These are phyloP conservation scores for Tulasnella sp. DNA, from an alignment of 768 basidiomycete species.

Conservation along the genomic window DNA sequence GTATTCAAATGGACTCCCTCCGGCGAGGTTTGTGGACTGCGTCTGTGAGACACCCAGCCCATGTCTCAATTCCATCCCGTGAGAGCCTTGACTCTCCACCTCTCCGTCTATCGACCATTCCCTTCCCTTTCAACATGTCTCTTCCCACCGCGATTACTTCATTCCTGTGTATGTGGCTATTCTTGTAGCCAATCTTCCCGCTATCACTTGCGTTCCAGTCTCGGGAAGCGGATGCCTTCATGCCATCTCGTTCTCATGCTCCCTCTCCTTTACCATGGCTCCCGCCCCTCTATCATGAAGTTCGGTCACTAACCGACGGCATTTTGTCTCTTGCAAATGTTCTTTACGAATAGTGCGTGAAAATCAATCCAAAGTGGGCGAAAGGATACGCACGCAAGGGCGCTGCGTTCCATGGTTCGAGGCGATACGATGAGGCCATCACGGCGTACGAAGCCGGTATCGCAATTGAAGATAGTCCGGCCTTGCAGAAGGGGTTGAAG, in stretches of 20 bases:
- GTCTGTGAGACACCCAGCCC: slow-evolving; percentile 7
- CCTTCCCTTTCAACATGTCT: not conserved
- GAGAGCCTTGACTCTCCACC: slow-evolving; percentile 17
- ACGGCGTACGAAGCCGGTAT: slow-evolving; percentile 81
- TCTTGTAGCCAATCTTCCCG: not conserved
- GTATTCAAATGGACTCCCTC: not conserved
- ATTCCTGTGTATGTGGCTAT: not conserved
- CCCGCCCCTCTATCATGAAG: not conserved
- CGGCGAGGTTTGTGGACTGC: not conserved
- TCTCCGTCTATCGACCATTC: not conserved
- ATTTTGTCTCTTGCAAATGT: not conserved
- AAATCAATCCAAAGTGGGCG: slow-evolving; percentile 77
- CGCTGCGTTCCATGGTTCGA: slow-evolving; percentile 85
- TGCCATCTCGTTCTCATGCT: not conserved
- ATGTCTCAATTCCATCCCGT: slow-evolving; percentile 20
- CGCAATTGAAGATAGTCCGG: slow-evolving; percentile 75
- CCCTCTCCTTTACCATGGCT: not conserved
- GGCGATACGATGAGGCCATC: slow-evolving; percentile 80
- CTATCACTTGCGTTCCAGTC: not conserved
- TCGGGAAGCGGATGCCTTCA: not conserved
- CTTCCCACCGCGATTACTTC: slow-evolving; percentile 1
- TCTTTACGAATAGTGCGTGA: slow-evolving; percentile 46
- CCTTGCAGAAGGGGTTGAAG: slow-evolving; percentile 81
- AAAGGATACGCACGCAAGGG: slow-evolving; percentile 93
- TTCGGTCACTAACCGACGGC: no score